These are phyloP conservation scores for Globisporangium middletonii DNA, from an alignment of 352 stramenopile species.

Conservation along the genomic window DNA sequence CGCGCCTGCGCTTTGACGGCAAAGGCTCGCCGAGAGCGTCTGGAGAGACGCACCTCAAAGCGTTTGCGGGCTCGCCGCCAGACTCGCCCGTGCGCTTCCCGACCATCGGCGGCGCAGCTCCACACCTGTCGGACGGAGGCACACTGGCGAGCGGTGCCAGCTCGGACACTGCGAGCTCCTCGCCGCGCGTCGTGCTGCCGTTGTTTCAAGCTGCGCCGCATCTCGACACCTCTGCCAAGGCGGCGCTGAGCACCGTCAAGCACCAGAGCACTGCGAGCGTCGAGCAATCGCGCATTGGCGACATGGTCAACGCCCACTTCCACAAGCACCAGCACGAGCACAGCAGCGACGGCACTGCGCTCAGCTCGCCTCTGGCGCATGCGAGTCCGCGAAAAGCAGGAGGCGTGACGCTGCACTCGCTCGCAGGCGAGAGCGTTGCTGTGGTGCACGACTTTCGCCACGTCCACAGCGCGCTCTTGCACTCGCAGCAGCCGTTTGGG, in stretches of 20 bases:
- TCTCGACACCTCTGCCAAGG: background rate
- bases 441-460: slow-evolving; percentile 49
- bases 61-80: background rate
- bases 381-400: slow-evolving; percentile 1
- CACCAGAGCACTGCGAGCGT: background rate
- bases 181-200: slow-evolving; percentile 18
- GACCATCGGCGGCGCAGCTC: slow-evolving; percentile 18
- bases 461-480: slow-evolving; percentile 31
- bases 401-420: slow-evolving; percentile 3
- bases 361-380: background rate
- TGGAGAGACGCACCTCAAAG: slow-evolving; percentile 5
- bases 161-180: background rate
- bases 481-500: slow-evolving; percentile 25
- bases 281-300: slow-evolving; percentile 18
- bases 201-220: slow-evolving; percentile 11
- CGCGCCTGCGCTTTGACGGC: slow-evolving; percentile 15
- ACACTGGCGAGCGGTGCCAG: background rate
- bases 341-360: background rate
- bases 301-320: slow-evolving; percentile 43
- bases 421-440: slow-evolving; percentile 18
- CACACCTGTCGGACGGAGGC: background rate
- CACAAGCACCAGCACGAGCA: slow-evolving; percentile 19
- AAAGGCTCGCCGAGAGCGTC: background rate
- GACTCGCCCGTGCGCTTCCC: slow-evolving; percentile 22
- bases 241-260: background rate